These are phyloP conservation scores for Penicillium flavigenum DNA, from an alignment of 495 filamentous ascomycete genomes.

Conservation along the genomic window DNA sequence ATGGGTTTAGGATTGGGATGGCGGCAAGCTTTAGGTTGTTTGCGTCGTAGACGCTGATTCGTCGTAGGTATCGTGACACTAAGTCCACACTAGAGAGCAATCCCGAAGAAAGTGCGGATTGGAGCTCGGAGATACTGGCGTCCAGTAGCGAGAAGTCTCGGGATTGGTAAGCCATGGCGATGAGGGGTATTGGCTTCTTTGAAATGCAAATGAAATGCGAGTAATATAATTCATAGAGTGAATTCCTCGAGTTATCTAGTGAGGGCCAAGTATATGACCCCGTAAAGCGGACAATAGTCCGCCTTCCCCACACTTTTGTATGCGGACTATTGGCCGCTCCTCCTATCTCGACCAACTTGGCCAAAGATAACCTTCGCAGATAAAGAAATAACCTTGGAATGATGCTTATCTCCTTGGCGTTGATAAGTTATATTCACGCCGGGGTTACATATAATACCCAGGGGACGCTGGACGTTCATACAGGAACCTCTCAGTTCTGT, in stretches of 20 bases:
- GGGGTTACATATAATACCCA: conserved; percentile 1
- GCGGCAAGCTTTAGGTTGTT: conserved; percentile 34
- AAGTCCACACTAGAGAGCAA: conserved; percentile 48
- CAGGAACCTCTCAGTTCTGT: background rate
- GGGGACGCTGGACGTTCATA: background rate
- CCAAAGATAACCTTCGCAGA: background rate
- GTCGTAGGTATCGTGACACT: conserved; percentile 48
- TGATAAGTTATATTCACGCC: no score
- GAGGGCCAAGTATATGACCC: background rate
- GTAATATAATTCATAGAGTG: no score
- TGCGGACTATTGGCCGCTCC: conserved; percentile 24
- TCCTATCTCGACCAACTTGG: conserved; percentile 1
- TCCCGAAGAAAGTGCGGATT: conserved; percentile 40
- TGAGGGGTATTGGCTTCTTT: background rate
- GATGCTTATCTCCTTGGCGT: conserved; percentile 24
- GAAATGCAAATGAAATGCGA: background rate
- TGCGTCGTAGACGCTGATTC: conserved; percentile 41
- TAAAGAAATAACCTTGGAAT: background rate
- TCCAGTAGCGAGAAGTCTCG: conserved; percentile 59
- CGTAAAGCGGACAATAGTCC: background rate
- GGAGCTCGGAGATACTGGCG: conserved; percentile 52
- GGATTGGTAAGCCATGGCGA: conserved; percentile 22
- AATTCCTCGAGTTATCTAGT: no score
- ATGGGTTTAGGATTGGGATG: conserved; percentile 34
- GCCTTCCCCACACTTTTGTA: background rate